Conservation (phyloP, 352 stramenopile species). For the Pythium monospermum region DNA sequence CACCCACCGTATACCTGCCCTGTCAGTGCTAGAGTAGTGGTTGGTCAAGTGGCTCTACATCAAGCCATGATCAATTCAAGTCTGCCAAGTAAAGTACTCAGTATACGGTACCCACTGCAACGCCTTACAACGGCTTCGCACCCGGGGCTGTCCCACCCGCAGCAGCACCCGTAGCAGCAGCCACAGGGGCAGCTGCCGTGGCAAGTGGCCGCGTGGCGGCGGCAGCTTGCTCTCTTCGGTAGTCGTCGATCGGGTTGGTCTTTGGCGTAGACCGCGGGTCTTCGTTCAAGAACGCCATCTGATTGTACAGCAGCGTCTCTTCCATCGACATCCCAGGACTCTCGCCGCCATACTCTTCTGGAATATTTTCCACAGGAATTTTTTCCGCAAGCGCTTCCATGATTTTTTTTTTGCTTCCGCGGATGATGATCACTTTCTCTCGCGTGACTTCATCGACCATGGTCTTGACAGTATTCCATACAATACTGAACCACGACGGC, state of each 20-base stretch:
- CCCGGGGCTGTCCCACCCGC: not conserved
- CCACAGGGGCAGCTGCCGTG: not conserved
- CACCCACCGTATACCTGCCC: no score
- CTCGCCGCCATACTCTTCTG: slow-evolving; percentile 67
- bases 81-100: no score
- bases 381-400: slow-evolving; percentile 64
- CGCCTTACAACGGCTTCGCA: not conserved
- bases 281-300: slow-evolving; percentile 75
- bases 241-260: slow-evolving; percentile 47
- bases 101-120: not conserved
- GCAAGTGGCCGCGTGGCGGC: not conserved
- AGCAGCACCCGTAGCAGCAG: not conserved
- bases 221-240: slow-evolving; percentile 16
- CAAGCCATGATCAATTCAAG: no score
- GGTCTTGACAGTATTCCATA: slow-evolving; percentile 91
- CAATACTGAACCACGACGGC: slow-evolving; percentile 90
- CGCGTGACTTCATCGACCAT: slow-evolving; percentile 92
- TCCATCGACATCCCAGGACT: slow-evolving; percentile 60
- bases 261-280: slow-evolving; percentile 38
- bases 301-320: slow-evolving; percentile 62
- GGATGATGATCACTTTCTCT: slow-evolving; percentile 90
- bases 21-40: no score
- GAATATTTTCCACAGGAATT: slow-evolving; percentile 76
- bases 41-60: no score
- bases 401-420: slow-evolving; percentile 75